A percentile compares a stretch with the other conserved stretches of the same genome.
phyloP scores from a whole-genome alignment of 176 grass and related monocot species.

The Avena insularis region DNA sequence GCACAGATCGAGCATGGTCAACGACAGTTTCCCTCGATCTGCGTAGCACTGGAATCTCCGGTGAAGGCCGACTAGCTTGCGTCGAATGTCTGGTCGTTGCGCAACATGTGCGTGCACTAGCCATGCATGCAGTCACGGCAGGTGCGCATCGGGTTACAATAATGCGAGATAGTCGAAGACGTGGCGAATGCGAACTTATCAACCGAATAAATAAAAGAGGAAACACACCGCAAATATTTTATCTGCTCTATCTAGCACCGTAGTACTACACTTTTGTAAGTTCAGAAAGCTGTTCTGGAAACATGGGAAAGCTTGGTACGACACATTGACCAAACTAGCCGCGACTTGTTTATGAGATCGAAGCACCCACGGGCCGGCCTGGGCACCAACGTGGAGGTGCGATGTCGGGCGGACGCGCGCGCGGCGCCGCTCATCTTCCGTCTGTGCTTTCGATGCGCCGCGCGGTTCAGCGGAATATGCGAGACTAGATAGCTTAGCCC shows the following conservation, averaged over 20 bases:
- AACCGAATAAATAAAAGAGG: not conserved
- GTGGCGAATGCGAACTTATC: conserved; percentile 29
- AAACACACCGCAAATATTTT: not conserved
- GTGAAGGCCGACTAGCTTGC: conserved; percentile 23
- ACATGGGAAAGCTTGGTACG: not conserved
- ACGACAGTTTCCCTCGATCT: conserved; percentile 20
- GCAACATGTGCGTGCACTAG: not conserved
- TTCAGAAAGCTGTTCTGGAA: conserved; percentile 36
- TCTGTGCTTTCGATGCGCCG: conserved; percentile 37
- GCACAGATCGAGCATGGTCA: conserved; percentile 15
- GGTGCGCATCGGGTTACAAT: conserved; percentile 35
- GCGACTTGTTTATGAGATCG: conserved; percentile 35
- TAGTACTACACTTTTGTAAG: not conserved
- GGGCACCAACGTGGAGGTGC: conserved; percentile 1
- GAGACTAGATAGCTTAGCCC: not conserved
- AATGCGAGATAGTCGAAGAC: not conserved
- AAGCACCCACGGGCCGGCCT: not conserved
- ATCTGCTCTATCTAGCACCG: not conserved
- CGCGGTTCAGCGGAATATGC: conserved; percentile 39
- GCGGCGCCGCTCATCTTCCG: conserved; percentile 35
- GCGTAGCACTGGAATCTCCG: conserved; percentile 26
- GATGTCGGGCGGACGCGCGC: not conserved
- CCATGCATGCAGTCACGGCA: not conserved
- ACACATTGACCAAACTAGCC: conserved; percentile 12
- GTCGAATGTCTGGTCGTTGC: conserved; percentile 27